These are phyloP conservation scores for Chlorella sp. DNA, from an alignment of 139 green algal genomes.

Conservation along the genomic window DNA sequence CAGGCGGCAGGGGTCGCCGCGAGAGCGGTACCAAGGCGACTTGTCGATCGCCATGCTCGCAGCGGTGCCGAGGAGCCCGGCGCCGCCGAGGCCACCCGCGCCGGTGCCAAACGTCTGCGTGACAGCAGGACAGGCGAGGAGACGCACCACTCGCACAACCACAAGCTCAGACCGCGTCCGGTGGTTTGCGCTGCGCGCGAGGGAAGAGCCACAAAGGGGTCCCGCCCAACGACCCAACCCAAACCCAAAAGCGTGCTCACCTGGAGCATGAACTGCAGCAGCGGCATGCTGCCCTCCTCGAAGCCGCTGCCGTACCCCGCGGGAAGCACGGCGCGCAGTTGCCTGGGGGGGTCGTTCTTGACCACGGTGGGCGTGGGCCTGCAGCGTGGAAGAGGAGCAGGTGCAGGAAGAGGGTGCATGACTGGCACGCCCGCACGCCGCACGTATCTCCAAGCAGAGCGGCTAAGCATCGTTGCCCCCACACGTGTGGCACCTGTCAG, in stretches of 20 bases:
- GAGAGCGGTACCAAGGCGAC: neutral
- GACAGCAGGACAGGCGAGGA: neutral
- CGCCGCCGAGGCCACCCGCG: neutral
- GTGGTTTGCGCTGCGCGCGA: slow-evolving; percentile 14
- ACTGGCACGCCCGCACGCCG: neutral
- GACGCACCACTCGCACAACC: neutral
- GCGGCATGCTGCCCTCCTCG: slow-evolving; percentile 21
- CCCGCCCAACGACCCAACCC: slow-evolving; percentile 3
- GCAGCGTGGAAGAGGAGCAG: neutral
- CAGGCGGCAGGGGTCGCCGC: neutral
- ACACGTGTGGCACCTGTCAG: neutral
- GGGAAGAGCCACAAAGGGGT: slow-evolving; percentile 6
- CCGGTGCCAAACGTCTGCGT: neutral
- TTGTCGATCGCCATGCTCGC: neutral
- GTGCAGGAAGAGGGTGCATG: neutral
- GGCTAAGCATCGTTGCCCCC: neutral
- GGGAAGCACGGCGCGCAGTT: slow-evolving; percentile 32
- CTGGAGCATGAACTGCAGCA: slow-evolving; percentile 9
- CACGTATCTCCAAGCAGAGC: neutral
- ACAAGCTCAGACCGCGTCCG: slow-evolving; percentile 17
- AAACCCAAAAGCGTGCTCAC: neutral
- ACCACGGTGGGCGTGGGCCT: slow-evolving; percentile 21
- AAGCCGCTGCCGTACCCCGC: slow-evolving; percentile 48
- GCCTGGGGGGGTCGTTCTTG: slow-evolving; percentile 23
- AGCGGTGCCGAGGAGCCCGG: neutral